Conservation (phyloP, 805 yeast genomes). For the Tetrapisispora nanseiensis region DNA sequence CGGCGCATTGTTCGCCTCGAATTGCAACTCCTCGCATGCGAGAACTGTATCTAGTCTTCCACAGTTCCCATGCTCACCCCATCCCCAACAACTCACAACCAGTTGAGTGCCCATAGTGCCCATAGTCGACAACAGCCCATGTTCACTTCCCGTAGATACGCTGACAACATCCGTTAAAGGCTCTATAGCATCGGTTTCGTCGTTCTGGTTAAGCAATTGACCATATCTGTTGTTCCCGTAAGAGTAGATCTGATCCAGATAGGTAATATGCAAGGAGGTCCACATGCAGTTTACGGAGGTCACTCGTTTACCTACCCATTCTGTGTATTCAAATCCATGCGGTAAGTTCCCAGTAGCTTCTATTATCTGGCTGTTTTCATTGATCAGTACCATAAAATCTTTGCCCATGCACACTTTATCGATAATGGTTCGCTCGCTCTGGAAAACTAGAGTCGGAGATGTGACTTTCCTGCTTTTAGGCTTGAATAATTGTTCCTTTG, state of each 20-base stretch:
- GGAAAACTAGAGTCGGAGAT: constrained; percentile 13
- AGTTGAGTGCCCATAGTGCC: no score
- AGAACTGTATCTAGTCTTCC: constrained; percentile 32
- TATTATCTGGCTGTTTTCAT: constrained; percentile 9
- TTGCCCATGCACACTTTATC: constrained; percentile 23
- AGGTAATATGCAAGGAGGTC: constrained; percentile 58
- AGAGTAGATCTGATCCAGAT: constrained; percentile 31
- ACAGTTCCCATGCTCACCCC: constrained; percentile 99
- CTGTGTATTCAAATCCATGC: constrained; percentile 6
- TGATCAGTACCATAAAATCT: constrained; percentile 18
- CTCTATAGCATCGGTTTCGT: no score
- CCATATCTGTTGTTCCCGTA: constrained; percentile 72
- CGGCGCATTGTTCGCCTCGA: not conserved
- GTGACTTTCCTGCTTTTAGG: constrained; percentile 13
- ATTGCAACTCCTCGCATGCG: not conserved
- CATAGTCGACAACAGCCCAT: constrained; percentile 43
- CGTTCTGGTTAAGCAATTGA: constrained; percentile 38
- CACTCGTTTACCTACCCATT: constrained; percentile 7
- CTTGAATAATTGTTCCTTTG: constrained; percentile 37
- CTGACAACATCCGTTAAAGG: no score
- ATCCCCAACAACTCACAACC: constrained; percentile 77
- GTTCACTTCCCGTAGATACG: constrained; percentile 73
- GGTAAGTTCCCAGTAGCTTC: constrained; percentile 14
- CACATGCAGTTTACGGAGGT: constrained; percentile 43
- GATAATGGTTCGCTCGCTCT: constrained; percentile 5